phyloP scores from a whole-genome alignment of 768 basidiomycete genomes.

The Favolaschia claudopus region DNA sequence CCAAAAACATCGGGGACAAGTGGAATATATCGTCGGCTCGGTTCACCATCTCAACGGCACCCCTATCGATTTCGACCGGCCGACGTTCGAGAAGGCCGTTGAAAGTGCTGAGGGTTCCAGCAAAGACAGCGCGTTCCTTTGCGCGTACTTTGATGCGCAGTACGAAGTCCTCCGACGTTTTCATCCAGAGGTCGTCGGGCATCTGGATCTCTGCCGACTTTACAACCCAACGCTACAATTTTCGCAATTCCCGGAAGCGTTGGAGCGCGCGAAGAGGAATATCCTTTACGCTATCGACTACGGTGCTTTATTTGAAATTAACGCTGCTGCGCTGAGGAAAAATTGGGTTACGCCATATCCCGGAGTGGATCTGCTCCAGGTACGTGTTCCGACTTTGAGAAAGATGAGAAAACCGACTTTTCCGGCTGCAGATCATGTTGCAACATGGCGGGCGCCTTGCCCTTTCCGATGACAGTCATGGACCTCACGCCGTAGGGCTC shows the following conservation, averaged over 20 bases:
- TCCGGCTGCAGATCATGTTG: conserved; percentile 67
- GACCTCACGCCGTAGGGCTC: conserved; percentile 84
- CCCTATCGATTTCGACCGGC: conserved; percentile 91
- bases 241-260: conserved; percentile 63
- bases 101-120: conserved; percentile 36
- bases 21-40: conserved; percentile 93
- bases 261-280: conserved; percentile 77
- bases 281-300: conserved; percentile 74
- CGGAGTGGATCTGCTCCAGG: conserved; percentile 77
- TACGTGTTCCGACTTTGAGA: conserved; percentile 38
- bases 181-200: conserved; percentile 90
- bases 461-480: conserved; percentile 97
- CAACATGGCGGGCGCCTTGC: conserved; percentile 74
- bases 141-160: conserved; percentile 87
- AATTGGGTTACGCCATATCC: conserved; percentile 90
- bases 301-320: conserved; percentile 93
- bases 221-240: conserved; percentile 73
- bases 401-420: conserved; percentile 1
- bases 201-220: conserved; percentile 91
- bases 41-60: conserved; percentile 89
- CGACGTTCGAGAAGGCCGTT: conserved; percentile 72
- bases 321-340: conserved; percentile 92
- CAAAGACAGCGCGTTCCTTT: conserved; percentile 54
- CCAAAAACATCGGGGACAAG: conserved; percentile 48
- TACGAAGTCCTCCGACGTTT: conserved; percentile 71